Percentiles rank a stretch among this genome's conserved stretches.
Evolutionary conservation across 768 basidiomycete species (phyloP).

Genomic region (Mycena belliarum): DNA sequence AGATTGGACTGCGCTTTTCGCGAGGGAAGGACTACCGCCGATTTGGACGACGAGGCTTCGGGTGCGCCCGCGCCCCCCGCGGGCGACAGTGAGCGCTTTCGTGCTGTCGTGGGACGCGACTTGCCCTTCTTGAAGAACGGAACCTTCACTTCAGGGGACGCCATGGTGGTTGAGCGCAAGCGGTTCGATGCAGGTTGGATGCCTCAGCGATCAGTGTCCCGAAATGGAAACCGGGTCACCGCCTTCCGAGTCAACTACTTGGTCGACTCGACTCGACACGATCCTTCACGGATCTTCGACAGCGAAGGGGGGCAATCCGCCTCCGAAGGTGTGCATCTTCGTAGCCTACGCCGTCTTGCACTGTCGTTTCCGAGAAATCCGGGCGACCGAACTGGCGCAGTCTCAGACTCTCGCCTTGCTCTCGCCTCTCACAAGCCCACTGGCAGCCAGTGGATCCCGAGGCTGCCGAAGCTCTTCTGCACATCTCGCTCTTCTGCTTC

Average conservation of each 20-base stretch:
- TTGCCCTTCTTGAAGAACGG: constrained; percentile 91
- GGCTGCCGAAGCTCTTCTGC: background rate
- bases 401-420: background rate
- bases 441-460: background rate
- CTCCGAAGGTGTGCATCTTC: constrained; percentile 2
- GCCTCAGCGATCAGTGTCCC: background rate
- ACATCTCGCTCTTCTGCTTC: background rate
- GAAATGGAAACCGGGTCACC: constrained; percentile 1
- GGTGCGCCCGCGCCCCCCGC: constrained; percentile 30
- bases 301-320: constrained; percentile 3
- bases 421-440: background rate
- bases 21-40: constrained; percentile 76
- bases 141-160: constrained; percentile 50
- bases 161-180: constrained; percentile 34
- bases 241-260: background rate
- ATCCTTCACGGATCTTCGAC: constrained; percentile 8
- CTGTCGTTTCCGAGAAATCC: constrained; percentile 7
- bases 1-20: constrained; percentile 70
- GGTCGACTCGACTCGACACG: background rate
- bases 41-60: constrained; percentile 47
- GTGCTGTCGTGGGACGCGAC: constrained; percentile 70
- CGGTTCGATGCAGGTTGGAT: background rate
- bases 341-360: background rate
- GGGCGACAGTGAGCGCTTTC: constrained; percentile 79
- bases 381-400: no score